Percentiles rank a stretch among this genome's conserved stretches.
These are phyloP conservation scores for Termitomyces sp. DNA, from an alignment of 768 basidiomycete species.

Conservation along the genomic window DNA sequence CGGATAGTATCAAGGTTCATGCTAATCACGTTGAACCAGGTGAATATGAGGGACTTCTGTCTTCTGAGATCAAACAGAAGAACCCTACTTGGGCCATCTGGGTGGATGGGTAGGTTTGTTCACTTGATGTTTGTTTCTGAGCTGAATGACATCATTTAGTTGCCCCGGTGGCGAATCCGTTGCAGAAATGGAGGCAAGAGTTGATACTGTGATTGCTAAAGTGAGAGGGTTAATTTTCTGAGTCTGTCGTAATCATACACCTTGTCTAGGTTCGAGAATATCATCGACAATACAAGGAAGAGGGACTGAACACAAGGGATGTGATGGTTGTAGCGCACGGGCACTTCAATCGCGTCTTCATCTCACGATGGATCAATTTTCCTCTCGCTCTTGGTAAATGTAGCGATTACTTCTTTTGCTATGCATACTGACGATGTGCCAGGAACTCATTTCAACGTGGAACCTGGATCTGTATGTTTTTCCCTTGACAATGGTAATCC, in stretches of 20 bases:
- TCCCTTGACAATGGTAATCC: neutral
- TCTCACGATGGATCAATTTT: slow-evolving; percentile 78
- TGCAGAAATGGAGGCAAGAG: slow-evolving; percentile 71
- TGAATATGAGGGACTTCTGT: slow-evolving; percentile 77
- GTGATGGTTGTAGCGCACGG: slow-evolving; percentile 90
- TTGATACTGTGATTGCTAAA: slow-evolving; percentile 71
- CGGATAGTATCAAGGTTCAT: neutral
- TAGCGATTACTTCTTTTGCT: slow-evolving; percentile 6
- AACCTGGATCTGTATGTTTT: slow-evolving; percentile 66
- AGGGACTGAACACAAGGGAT: slow-evolving; percentile 63
- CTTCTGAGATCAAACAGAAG: slow-evolving; percentile 69
- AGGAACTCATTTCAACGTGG: slow-evolving; percentile 82
- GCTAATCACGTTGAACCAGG: slow-evolving; percentile 31
- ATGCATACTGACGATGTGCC: neutral
- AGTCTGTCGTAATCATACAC: neutral
- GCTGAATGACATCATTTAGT: slow-evolving; percentile 32
- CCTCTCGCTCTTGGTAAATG: slow-evolving; percentile 39
- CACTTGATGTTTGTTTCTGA: neutral
- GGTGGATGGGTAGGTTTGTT: slow-evolving; percentile 60
- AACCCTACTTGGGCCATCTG: slow-evolving; percentile 75
- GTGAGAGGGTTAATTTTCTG: slow-evolving; percentile 29
- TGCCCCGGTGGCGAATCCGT: slow-evolving; percentile 88
- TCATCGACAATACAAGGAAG: slow-evolving; percentile 65
- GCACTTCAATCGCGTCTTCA: slow-evolving; percentile 71
- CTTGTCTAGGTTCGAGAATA: slow-evolving; percentile 58